phyloP scores from a whole-genome alignment of 1,139 yeast species.

The Kurtzmaniella quercitrusa region DNA sequence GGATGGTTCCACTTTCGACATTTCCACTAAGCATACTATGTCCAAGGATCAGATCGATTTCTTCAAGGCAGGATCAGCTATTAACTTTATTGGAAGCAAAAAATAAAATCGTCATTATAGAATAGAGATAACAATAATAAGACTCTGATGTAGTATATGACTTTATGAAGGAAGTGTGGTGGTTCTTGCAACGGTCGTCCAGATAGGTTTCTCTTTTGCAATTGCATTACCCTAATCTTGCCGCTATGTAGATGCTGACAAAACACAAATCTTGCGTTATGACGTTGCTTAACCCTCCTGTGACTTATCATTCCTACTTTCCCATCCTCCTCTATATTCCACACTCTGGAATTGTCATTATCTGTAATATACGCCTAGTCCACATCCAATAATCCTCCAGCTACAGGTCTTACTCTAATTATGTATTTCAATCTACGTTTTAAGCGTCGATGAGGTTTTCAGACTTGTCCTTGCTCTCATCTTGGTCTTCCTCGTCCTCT shows the following conservation, averaged over 20 bases:
- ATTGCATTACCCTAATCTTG: too few relatives aligned
- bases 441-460: slow-evolving; percentile 53
- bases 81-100: slow-evolving; percentile 80
- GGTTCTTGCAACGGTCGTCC: too few relatives aligned
- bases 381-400: neutral
- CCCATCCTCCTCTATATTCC: too few relatives aligned
- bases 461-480: slow-evolving; percentile 29
- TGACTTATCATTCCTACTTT: neutral
- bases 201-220: too few relatives aligned
- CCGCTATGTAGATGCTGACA: too few relatives aligned
- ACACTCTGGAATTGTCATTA: too few relatives aligned
- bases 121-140: neutral
- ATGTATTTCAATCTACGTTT: slow-evolving; percentile 7
- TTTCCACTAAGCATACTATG: slow-evolving; percentile 89
- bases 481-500: slow-evolving; percentile 52
- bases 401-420: slow-evolving; percentile 1
- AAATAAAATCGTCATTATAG: slow-evolving; percentile 14
- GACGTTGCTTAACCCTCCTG: too few relatives aligned
- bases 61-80: slow-evolving; percentile 96
- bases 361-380: too few relatives aligned
- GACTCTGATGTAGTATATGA: too few relatives aligned
- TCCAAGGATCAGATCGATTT: slow-evolving; percentile 92
- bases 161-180: too few relatives aligned
- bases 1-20: slow-evolving; percentile 63
- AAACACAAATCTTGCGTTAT: too few relatives aligned